phyloP scores from a whole-genome alignment of 179 eudicot genomes.

The Gypsophila paniculata region DNA sequence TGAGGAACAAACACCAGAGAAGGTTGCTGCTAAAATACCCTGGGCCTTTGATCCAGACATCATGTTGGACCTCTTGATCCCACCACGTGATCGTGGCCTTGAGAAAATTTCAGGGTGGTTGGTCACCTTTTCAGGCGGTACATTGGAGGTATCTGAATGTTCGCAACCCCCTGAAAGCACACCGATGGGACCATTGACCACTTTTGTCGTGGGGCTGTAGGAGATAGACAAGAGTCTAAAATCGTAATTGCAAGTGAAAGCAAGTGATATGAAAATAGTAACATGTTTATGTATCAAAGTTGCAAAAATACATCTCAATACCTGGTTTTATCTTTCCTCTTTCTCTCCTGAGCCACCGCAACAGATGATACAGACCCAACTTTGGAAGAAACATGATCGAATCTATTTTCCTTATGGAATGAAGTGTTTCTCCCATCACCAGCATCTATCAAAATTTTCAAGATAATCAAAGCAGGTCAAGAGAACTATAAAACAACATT shows the following conservation, averaged over 20 bases:
- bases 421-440: slow-evolving; percentile 43
- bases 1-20: slow-evolving; percentile 20
- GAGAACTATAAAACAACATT: not conserved
- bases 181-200: slow-evolving; percentile 45
- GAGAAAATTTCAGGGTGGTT: slow-evolving; percentile 27
- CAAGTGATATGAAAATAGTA: slow-evolving; percentile 10
- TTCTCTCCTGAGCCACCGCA: slow-evolving; percentile 36
- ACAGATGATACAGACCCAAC: slow-evolving; percentile 26
- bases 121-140: slow-evolving; percentile 27
- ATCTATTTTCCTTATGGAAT: slow-evolving; percentile 48
- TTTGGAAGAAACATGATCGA: slow-evolving; percentile 39
- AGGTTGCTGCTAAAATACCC: slow-evolving; percentile 23
- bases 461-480: not conserved
- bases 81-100: slow-evolving; percentile 23
- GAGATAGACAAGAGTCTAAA: slow-evolving; percentile 22
- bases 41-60: slow-evolving; percentile 26
- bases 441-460: slow-evolving; percentile 37
- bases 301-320: slow-evolving; percentile 17
- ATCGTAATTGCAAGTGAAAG: slow-evolving; percentile 19
- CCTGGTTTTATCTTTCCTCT: slow-evolving; percentile 47
- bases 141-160: slow-evolving; percentile 28
- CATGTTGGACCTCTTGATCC: slow-evolving; percentile 28
- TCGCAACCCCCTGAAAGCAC: slow-evolving; percentile 35
- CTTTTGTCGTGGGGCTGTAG: slow-evolving; percentile 46
- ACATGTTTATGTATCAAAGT: slow-evolving; percentile 8